Conservation (phyloP, 345 rosid genomes). For the Toxicodendron radicans region DNA sequence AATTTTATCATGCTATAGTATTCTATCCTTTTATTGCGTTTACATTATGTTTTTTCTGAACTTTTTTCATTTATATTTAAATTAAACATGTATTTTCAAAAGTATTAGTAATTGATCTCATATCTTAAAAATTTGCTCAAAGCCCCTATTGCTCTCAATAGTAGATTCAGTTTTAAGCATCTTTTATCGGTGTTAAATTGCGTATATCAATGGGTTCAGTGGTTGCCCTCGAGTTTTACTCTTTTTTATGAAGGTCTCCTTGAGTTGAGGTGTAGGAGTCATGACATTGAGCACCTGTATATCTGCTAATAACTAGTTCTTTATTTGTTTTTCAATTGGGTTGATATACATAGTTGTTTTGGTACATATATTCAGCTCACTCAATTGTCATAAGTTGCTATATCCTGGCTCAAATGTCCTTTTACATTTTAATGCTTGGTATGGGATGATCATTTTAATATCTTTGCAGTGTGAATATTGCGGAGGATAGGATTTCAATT, state of each 20-base stretch:
- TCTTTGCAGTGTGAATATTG: slow-evolving; percentile 53
- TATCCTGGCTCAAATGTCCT: not conserved
- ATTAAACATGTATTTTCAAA: no score
- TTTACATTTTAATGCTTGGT: not conserved
- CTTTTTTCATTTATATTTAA: no score
- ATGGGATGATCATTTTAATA: not conserved
- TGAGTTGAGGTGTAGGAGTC: not conserved
- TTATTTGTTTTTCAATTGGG: not conserved
- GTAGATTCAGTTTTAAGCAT: no score
- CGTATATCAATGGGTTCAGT: slow-evolving; percentile 14
- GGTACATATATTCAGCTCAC: not conserved
- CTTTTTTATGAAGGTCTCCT: not conserved
- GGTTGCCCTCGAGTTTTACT: not conserved
- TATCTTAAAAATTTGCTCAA: no score
- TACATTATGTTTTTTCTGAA: no score
- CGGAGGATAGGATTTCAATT: slow-evolving; percentile 45
- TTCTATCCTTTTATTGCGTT: no score
- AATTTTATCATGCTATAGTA: no score
- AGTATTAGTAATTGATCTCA: no score
- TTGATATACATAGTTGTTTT: not conserved
- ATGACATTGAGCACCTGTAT: not conserved
- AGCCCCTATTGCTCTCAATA: no score
- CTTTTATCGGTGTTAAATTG: no score
- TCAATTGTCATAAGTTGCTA: not conserved
- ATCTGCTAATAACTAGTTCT: not conserved